Percentiles rank a stretch among this genome's conserved stretches.
These are phyloP conservation scores for Penicillium griseofulvum DNA, from an alignment of 2,329 filamentous ascomycete genomes.

Conservation along the genomic window DNA sequence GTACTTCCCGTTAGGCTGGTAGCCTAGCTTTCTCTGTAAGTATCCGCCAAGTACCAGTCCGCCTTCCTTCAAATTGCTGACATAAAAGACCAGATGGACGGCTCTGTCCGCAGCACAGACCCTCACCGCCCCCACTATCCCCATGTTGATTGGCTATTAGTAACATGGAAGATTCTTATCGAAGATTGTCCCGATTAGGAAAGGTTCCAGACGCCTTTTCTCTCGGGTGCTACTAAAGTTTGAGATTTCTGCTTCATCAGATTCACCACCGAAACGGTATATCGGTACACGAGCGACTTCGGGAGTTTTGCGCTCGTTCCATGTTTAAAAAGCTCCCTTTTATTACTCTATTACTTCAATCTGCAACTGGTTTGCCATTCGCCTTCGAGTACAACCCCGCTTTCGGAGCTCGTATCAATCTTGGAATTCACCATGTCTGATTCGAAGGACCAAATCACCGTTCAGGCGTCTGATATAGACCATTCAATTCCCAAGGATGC, in stretches of 20 bases:
- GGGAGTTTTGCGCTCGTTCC: slow-evolving; percentile 57
- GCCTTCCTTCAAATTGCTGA: slow-evolving; percentile 1
- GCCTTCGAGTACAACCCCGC: slow-evolving; percentile 11
- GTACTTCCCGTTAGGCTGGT: neutral
- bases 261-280: slow-evolving; percentile 8
- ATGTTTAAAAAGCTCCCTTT: slow-evolving; percentile 48
- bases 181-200: slow-evolving; percentile 16
- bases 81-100: neutral
- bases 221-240: neutral
- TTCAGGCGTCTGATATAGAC: slow-evolving; percentile 21
- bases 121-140: slow-evolving; percentile 8
- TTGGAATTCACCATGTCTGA: slow-evolving; percentile 26
- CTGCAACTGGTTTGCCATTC: slow-evolving; percentile 10
- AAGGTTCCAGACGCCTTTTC: slow-evolving; percentile 21
- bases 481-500: slow-evolving; percentile 20
- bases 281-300: slow-evolving; percentile 52
- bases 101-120: slow-evolving; percentile 5
- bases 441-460: slow-evolving; percentile 23
- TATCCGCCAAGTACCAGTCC: neutral
- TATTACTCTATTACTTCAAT: neutral
- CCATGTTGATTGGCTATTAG: neutral
- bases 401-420: slow-evolving; percentile 1
- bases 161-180: slow-evolving; percentile 8
- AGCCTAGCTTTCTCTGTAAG: neutral
- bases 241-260: slow-evolving; percentile 6